Base-by-base conservation (phyloP, 371 early-diverging fungal species). In the Rhizomucor miehei region DNA sequence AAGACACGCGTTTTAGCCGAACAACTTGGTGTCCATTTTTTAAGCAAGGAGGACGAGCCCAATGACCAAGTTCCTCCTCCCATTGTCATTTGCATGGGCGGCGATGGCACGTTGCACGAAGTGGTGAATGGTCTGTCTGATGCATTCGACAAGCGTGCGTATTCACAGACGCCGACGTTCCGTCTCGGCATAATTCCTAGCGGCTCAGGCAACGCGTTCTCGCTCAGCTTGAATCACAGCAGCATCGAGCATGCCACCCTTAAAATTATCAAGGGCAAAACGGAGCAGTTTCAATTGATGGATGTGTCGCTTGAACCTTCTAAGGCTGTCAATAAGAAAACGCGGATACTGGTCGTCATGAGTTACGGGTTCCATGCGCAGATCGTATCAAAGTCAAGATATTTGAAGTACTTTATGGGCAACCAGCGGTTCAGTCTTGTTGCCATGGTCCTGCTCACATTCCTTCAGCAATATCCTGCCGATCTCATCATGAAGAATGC, bases 311-410 rank as follows among this genome's bases (percentile, higher is more conserved):
- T 74, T 21, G 71, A 73, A 1, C 57, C 59, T n/a, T 51, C 23
- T 11, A 41, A 24, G 13, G 10, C 3, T 11, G 19, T 6, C 9
- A 20, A 23, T 8, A 3, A 14, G 29, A n/a, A 24, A 2, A 36
- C 41, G 1, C 62, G 68, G 4, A 36, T 77, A 9, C 34, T 77
- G 0, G 75, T 77, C 11, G 75, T 77, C 13, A 58, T 77, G 68
- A 74, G 75, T 29, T 77, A 73, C 71, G 78, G 78, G 23, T 77
- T 77, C 50, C 78, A 77, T 58, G 72, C 75, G n/a, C 75, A 77
- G 44, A 59, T 77, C 24, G 78, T 77, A 12, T 59, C 65, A 38
- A 72, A 74, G 45, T 57, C 78, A 1, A 47, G 68, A 20, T 70
- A 68, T 19, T 47, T 77, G 14, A 57, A 65, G 1, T 62, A 63